Base-by-base conservation (phyloP, 805 yeast species). In the Saccharomyces jurei region DNA sequence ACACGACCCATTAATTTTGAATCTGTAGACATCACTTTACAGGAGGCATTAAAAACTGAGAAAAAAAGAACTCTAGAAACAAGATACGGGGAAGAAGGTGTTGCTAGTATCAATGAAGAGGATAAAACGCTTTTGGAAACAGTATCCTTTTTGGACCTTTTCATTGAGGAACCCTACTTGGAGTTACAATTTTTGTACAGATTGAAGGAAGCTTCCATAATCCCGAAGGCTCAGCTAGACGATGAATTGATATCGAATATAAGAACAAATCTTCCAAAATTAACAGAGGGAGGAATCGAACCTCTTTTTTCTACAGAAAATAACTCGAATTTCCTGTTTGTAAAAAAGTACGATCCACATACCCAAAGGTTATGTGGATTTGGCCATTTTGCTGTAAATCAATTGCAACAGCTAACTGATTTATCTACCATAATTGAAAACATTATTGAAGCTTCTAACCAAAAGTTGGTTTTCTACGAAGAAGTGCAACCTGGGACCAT, bases 271-370 rank as follows among this genome's bases (percentile, higher is more conserved):
- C 25, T 63, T 22, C 51, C 54, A 6, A 53, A 52, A 11, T 10
- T 36, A 6, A 36, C 22, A 36, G 25, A 36, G 44, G 44, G 44
- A 10, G 44, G 44, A 11, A 13, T 25, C 9, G 17, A 29, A 29
- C 26, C 28, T 27, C 22, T 36, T 36, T 32, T n/a, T 53, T 48
- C 72, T 58, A 51, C 72, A 47, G 61, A 67, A 28, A 52, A 36
- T 36, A 36, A 36, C 21, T 36, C 55, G 17, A 57, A 56, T 26
- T 50, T 77, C 41, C 26, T 80, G 9, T 81, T 85, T 60, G 60
- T 89, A 51, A 89, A 90, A 67, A 77, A 77, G 58, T 89, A 86
- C 70, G 91, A 89, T 63, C 77, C 76, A 1, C 64, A 66, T 3
- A 61, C 70, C 0, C 86, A 82, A 64, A 66, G 74, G 4, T 65